Evolutionary conservation across 2,329 filamentous ascomycete species (phyloP), one percentile per base, ranked within the genome.

Genomic region (Chrysosporium keratinophilum): DNA sequence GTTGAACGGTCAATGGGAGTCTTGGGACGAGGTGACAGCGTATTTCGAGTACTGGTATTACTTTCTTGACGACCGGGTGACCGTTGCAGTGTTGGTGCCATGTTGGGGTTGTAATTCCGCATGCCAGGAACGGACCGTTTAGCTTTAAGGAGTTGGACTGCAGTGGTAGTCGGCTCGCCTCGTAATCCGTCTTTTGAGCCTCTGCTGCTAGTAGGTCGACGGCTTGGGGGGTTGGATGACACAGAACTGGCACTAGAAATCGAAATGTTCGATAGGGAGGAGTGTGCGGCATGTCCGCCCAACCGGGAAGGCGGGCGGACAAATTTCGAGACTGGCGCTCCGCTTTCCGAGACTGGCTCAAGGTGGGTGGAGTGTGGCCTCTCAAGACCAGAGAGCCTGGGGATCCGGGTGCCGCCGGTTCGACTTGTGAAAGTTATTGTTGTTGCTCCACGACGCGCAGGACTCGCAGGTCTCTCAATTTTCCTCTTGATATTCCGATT

Each of bases 401-500:
- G 89, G 56, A 95, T 85, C 54, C 89, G 84, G 34, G 89, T 93
- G 34, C 65, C 61, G 4, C 70, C 63, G n/a, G 79, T 73, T 64
- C 90, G 89, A 69, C 87, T 93, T 46, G 88, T 94, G 66, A 97
- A 97, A 5, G 89, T 96, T 57, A 97, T 76, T 11, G 90, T 91
- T 28, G 93, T 85, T 10, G 88, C 83, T 15, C 87, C 81, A 52
- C 78, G 74, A 57, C 87, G 80, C 19, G 79, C 78, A 45, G 88
- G 85, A 60, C 88, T 90, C 12, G 78, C 73, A 17, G 82, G 78
- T 51, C 82, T 77, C 57, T 81, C 74, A 59, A 83, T 80, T 70
- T 94, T 95, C 63, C 94, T 78, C 67, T 91, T 90, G 60, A 98
- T 80, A 66, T 98, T 96, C 58, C 87, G 88, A 67, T 97, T 93